Conservation (phyloP, 768 basidiomycete genomes). For the Leucocoprinus birnbaumii region DNA sequence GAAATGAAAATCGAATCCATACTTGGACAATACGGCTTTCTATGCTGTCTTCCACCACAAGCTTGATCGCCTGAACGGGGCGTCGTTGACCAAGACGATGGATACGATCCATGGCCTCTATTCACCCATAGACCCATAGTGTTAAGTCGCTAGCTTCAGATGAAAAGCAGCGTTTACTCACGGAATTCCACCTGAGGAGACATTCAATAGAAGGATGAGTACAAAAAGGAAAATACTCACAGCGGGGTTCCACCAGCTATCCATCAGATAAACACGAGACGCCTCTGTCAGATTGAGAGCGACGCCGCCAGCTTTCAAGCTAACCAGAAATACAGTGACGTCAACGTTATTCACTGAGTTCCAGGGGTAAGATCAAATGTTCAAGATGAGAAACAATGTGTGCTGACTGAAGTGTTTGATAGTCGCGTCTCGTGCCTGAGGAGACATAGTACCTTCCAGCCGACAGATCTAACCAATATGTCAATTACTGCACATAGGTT, state of each 20-base stretch:
- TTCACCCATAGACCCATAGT: constrained; percentile 2
- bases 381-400: neutral
- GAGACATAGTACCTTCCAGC: constrained; percentile 96
- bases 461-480: constrained; percentile 68
- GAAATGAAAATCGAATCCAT: constrained; percentile 10
- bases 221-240: constrained; percentile 32
- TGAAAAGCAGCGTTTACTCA: constrained; percentile 37
- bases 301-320: constrained; percentile 93
- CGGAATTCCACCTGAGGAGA: constrained; percentile 71
- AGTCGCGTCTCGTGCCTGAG: constrained; percentile 90
- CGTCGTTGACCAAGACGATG: constrained; percentile 94
- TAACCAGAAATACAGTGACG: constrained; percentile 97
- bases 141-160: neutral
- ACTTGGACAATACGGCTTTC: constrained; percentile 93
- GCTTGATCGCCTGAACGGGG: constrained; percentile 90
- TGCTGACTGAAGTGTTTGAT: constrained; percentile 91
- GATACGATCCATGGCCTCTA: constrained; percentile 97
- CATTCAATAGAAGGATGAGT: neutral
- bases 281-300: constrained; percentile 90
- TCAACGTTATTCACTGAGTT: constrained; percentile 84
- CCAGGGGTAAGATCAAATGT: neutral
- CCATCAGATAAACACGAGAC: constrained; percentile 94
- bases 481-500: neutral
- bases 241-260: constrained; percentile 99
- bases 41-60: constrained; percentile 95